Evolutionary conservation across 306 rosid species (phyloP).

Genomic region (Glycine tomentella): DNA sequence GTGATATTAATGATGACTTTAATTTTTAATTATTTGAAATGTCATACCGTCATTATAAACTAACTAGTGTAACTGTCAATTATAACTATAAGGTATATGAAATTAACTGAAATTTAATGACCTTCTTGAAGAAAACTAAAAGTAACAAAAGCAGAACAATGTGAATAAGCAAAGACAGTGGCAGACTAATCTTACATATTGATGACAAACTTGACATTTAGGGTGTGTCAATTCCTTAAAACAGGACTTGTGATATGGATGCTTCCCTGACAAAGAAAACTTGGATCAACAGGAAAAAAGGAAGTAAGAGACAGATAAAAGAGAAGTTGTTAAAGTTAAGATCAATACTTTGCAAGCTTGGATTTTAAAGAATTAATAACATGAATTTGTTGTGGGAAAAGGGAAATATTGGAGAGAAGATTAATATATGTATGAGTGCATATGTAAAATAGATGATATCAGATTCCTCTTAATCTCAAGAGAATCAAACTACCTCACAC

Average conservation of each 20-base stretch:
- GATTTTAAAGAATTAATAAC: no score
- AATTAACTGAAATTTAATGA: slow-evolving; percentile 1
- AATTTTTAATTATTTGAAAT: background rate
- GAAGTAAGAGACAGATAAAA: slow-evolving; percentile 57
- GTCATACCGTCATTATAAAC: background rate
- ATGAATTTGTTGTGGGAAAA: no score
- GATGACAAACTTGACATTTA: slow-evolving; percentile 92
- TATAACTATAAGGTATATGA: background rate
- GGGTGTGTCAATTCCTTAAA: slow-evolving; percentile 85
- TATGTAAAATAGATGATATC: slow-evolving; percentile 23
- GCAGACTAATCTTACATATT: slow-evolving; percentile 67
- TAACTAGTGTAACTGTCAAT: background rate
- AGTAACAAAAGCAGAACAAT: slow-evolving; percentile 28
- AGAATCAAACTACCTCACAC: slow-evolving; percentile 71
- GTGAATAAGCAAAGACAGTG: slow-evolving; percentile 13
- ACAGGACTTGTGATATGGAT: slow-evolving; percentile 90
- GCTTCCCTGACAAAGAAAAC: slow-evolving; percentile 94
- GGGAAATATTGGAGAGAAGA: slow-evolving; percentile 2
- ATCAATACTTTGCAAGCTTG: slow-evolving; percentile 1
- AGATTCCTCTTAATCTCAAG: slow-evolving; percentile 28
- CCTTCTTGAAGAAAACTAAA: slow-evolving; percentile 22
- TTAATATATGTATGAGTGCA: background rate
- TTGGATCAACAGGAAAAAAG: slow-evolving; percentile 65
- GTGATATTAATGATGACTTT: background rate
- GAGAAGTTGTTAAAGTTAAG: slow-evolving; percentile 32